Evolutionary conservation across 106 monocot genomes (phyloP).

Genomic region (Phalaenopsis aphrodite): DNA sequence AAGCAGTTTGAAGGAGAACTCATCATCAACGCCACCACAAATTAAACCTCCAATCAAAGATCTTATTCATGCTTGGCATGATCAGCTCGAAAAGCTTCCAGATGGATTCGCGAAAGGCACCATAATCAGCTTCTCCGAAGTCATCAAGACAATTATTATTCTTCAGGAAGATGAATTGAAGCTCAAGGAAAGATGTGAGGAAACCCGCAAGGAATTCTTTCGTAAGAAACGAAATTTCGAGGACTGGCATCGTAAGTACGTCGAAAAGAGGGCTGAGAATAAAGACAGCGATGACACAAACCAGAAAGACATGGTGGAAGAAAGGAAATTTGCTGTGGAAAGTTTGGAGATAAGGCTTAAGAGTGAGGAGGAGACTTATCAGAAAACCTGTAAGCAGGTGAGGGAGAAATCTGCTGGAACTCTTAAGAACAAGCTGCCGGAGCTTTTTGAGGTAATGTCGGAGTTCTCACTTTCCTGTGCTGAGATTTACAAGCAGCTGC

Average conservation of each 20-base stretch:
- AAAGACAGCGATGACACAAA: slow-evolving; percentile 8
- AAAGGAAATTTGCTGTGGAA: slow-evolving; percentile 40
- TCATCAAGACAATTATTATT: slow-evolving; percentile 33
- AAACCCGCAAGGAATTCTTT: slow-evolving; percentile 27
- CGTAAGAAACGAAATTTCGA: slow-evolving; percentile 41
- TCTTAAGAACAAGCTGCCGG: slow-evolving; percentile 62
- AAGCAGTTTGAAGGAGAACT: slow-evolving; percentile 69
- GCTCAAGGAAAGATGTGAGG: slow-evolving; percentile 51
- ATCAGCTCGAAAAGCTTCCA: slow-evolving; percentile 61
- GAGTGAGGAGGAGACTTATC: slow-evolving; percentile 40
- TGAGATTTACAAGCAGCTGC: slow-evolving; percentile 52
- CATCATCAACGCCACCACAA: slow-evolving; percentile 32
- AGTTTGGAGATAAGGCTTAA: slow-evolving; percentile 29
- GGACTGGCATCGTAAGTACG: slow-evolving; percentile 54
- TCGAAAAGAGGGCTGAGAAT: slow-evolving; percentile 8
- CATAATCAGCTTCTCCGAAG: slow-evolving; percentile 50
- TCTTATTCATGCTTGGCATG: slow-evolving; percentile 67
- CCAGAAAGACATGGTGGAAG: slow-evolving; percentile 33
- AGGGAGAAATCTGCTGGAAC: slow-evolving; percentile 63
- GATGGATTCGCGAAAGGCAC: slow-evolving; percentile 35
- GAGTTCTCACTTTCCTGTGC: slow-evolving; percentile 42
- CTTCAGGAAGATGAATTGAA: slow-evolving; percentile 71
- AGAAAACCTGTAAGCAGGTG: slow-evolving; percentile 49
- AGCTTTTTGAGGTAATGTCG: slow-evolving; percentile 59
- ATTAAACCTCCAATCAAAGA: slow-evolving; percentile 37